Conservation (phyloP, 2,329 filamentous ascomycete species). For the Aspergillus japonicus region DNA sequence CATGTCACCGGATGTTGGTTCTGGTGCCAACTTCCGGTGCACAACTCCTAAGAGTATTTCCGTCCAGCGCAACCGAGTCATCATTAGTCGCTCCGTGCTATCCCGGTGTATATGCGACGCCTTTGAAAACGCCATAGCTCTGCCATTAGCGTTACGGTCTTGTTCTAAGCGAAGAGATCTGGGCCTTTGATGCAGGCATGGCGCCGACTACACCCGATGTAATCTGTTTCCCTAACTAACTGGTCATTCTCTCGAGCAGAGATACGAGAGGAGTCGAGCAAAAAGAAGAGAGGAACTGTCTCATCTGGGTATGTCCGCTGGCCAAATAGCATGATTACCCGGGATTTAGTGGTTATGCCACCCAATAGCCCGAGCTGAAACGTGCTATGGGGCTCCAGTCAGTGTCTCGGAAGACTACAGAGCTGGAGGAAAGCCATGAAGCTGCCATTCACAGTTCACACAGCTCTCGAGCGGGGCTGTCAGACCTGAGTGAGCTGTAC, state of each 20-base stretch:
- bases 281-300: neutral
- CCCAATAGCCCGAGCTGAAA: neutral
- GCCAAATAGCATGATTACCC: neutral
- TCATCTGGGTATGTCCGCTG: neutral
- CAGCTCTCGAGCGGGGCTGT: neutral
- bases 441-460: neutral
- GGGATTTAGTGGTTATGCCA: neutral
- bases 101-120: neutral
- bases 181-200: neutral
- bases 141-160: neutral
- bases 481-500: neutral
- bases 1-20: neutral
- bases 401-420: neutral
- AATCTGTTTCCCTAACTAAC: neutral
- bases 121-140: neutral
- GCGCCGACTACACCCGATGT: neutral
- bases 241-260: neutral
- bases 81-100: neutral
- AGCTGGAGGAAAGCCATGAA: neutral
- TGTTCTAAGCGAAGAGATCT: neutral
- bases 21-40: neutral
- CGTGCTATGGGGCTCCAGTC: neutral
- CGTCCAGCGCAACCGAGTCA: neutral
- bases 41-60: neutral
- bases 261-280: neutral